Evolutionary conservation across 2,329 filamentous ascomycete genomes (phyloP).

Genomic region (Colletotrichum acutatum): DNA sequence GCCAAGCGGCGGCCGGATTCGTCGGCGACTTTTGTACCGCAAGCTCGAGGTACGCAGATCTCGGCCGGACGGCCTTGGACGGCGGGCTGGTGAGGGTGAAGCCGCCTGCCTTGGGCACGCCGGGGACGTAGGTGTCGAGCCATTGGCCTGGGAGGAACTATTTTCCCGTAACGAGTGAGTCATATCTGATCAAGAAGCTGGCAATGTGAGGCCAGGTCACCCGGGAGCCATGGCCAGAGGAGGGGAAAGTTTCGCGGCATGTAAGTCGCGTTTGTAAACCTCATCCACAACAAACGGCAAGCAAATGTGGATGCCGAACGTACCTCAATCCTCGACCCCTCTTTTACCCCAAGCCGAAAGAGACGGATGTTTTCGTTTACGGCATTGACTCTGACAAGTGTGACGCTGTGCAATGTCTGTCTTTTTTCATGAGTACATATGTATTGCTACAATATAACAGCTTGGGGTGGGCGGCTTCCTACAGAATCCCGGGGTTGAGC

Average conservation of each 20-base stretch:
- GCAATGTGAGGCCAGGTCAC: too few relatives aligned
- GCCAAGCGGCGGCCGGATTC: conserved; percentile 81
- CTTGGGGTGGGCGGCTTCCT: neutral
- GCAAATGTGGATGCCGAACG: conserved; percentile 7
- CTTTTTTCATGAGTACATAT: neutral
- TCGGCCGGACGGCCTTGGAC: conserved; percentile 53
- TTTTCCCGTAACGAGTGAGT: conserved; percentile 33
- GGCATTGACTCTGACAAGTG: conserved; percentile 68
- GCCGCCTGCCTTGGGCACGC: conserved; percentile 77
- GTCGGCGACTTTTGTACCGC: conserved; percentile 78
- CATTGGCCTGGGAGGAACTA: conserved; percentile 88
- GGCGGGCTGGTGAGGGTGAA: conserved; percentile 90
- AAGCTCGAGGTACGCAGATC: conserved; percentile 73
- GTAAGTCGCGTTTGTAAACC: neutral
- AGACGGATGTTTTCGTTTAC: conserved; percentile 76
- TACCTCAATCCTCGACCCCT: conserved; percentile 60
- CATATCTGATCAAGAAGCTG: neutral
- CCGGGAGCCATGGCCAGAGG: too few relatives aligned
- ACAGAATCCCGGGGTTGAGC: conserved; percentile 76
- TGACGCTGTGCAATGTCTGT: conserved; percentile 69
- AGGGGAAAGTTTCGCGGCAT: neutral
- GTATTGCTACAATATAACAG: too few relatives aligned
- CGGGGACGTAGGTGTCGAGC: conserved; percentile 84
- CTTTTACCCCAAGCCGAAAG: conserved; percentile 71
- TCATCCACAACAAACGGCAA: neutral